Evolutionary conservation across 305 asterid species (phyloP), one percentile per base, ranked within the genome.

Genomic region (Fraxinus nigra): DNA sequence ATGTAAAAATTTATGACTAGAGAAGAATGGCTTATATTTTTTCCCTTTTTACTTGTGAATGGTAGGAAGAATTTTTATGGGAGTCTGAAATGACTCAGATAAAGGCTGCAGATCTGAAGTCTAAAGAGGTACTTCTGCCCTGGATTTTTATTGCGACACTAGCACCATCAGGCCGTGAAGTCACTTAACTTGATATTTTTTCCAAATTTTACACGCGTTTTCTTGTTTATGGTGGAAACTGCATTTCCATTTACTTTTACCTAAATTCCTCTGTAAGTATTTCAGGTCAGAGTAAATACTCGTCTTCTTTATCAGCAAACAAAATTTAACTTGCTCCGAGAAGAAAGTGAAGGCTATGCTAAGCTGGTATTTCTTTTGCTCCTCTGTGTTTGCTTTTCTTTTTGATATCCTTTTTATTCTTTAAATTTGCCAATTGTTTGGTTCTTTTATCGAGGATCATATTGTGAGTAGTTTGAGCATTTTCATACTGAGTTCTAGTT

Each of bases 281-380:
- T 88, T 85, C 91, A 95, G 99, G 99, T 95, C 82, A 92, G 99
- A 86, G 99, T 95, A 82, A 95, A 95, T 85, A 95, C 99, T 24
- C 97, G 99, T 75, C 99, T 95, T 91, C 98, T 95, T 80, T 95
- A 95, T 88, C 99, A 95, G 85, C 99, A 95, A 90, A 95, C 99
- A 61, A 95, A 95, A 82, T 95, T 95, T 84, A 95, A 95, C 86
- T 94, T 95, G 89, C 98, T 96, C 56, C 93, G 98, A 69, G 99
- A 96, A 90, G 99, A 96, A 90, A 96, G 98, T 51, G 99, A 96
- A 85, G 99, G 99, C 82, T 96, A 94, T 87, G 98, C 99, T 77
- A 96, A 96, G 85, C 93, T 96, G 99, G 99, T 96, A 94, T 74
- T 7, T 54, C 34, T 70, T 38, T 9, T 28, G 30, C 33, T 54